Percentiles rank a stretch among this genome's conserved stretches.
phyloP scores from a whole-genome alignment of 2,329 filamentous ascomycete species.

The Claviceps pazoutovae region DNA sequence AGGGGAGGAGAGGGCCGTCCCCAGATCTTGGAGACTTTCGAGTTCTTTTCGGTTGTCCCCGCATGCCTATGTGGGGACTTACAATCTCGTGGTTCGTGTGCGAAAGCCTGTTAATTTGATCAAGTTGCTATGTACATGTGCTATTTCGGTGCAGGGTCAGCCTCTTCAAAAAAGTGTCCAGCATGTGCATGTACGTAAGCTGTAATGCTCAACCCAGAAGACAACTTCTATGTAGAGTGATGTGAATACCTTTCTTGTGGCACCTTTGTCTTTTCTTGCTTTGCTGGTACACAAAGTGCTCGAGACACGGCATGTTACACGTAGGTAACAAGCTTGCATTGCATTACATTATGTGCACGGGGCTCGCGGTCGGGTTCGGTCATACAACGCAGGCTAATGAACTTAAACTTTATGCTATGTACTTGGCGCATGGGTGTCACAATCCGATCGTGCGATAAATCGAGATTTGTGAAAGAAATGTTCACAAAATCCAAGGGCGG shows the following conservation, averaged over 20 bases:
- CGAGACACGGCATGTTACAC: background rate
- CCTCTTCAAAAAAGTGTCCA: background rate
- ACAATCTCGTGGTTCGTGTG: background rate
- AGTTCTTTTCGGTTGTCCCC: background rate
- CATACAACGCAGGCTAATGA: background rate
- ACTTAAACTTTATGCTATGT: background rate
- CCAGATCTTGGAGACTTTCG: background rate
- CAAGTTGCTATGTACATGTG: no score
- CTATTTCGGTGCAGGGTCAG: no score
- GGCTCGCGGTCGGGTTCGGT: background rate
- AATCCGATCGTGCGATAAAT: background rate
- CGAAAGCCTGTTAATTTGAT: background rate
- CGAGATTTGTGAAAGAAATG: no score
- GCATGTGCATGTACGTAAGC: background rate
- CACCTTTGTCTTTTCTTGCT: background rate
- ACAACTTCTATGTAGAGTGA: no score
- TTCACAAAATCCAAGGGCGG: background rate
- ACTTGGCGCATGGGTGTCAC: background rate
- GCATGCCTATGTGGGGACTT: background rate
- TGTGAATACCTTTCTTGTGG: background rate
- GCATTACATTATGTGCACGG: background rate
- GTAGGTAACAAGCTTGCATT: background rate
- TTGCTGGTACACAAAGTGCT: background rate
- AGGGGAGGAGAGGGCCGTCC: background rate
- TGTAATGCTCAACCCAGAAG: no score